Percentiles rank a stretch among this genome's conserved stretches.
phyloP scores from a whole-genome alignment of 108 stramenopile genomes.

The Aurantiochytrium sp. region DNA sequence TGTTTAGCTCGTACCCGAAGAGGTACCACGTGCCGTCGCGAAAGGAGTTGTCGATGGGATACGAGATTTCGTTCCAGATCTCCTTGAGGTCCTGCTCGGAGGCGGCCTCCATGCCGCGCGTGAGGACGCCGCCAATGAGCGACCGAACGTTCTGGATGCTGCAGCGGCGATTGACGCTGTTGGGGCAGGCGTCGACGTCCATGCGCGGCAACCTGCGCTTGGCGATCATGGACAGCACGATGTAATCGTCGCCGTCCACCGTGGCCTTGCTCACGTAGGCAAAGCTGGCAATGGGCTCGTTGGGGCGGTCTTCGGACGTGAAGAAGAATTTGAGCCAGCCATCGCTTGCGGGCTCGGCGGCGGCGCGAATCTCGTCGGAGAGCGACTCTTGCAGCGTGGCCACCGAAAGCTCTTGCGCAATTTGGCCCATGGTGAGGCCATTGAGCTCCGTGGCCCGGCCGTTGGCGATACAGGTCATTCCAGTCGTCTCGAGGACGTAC shows the following conservation, averaged over 20 bases:
- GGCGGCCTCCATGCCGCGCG: neutral
- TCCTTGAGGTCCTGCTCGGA: neutral
- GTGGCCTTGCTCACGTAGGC: neutral
- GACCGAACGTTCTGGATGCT: neutral
- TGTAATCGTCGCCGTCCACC: neutral
- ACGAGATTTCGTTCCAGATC: neutral
- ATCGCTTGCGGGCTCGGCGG: neutral
- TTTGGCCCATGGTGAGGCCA: neutral
- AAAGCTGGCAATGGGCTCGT: neutral
- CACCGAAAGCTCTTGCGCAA: neutral
- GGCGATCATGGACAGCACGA: neutral
- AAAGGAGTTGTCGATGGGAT: neutral
- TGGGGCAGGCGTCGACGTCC: neutral
- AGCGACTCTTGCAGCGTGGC: neutral
- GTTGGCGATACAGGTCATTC: neutral
- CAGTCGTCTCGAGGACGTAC: neutral
- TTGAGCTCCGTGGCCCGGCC: neutral
- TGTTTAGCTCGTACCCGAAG: neutral
- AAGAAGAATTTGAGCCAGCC: neutral
- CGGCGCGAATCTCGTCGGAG: neutral
- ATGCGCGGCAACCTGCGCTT: neutral
- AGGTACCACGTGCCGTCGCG: neutral
- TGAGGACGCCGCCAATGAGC: neutral
- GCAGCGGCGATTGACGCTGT: neutral
- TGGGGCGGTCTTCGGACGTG: neutral